Evolutionary conservation across 306 rosid species (phyloP).

Genomic region (Begonia loranthoides): DNA sequence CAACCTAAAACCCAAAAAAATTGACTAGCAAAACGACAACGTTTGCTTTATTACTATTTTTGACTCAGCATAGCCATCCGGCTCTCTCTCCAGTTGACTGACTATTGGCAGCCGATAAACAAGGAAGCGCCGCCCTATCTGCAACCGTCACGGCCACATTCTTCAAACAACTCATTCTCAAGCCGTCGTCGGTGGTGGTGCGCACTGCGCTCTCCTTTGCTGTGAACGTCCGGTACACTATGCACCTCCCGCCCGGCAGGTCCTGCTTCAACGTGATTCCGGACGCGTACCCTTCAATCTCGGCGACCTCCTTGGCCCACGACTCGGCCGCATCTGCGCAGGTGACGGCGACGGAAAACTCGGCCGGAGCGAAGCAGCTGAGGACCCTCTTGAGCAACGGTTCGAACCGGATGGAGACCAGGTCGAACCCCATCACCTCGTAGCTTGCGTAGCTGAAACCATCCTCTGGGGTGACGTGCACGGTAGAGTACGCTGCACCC

Average conservation of each 20-base stretch:
- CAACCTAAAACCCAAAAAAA: too few relatives aligned
- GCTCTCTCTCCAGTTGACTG: not conserved
- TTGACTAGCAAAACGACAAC: too few relatives aligned
- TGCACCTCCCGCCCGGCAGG: conserved; percentile 26
- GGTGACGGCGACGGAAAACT: conserved; percentile 34
- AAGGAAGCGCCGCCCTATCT: conserved; percentile 10
- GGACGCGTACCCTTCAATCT: conserved; percentile 38
- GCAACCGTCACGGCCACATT: not conserved
- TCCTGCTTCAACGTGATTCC: conserved; percentile 27
- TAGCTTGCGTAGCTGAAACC: conserved; percentile 54
- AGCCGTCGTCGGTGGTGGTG: not conserved
- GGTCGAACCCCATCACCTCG: conserved; percentile 31
- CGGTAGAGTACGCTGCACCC: conserved; percentile 41
- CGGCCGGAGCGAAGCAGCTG: conserved; percentile 28
- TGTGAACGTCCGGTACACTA: conserved; percentile 22
- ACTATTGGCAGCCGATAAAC: conserved; percentile 1
- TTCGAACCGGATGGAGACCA: conserved; percentile 1
- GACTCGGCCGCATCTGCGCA: conserved; percentile 10
- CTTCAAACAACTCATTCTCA: conserved; percentile 4
- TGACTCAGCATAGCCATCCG: not conserved
- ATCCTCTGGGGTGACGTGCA: conserved; percentile 65
- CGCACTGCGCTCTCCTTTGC: conserved; percentile 6
- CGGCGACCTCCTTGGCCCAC: conserved; percentile 18
- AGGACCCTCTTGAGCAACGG: conserved; percentile 15
- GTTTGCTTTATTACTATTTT: not conserved